A percentile compares a stretch with the other conserved stretches of the same genome.
These are phyloP conservation scores for Chalara sp. DNA, from an alignment of 2,329 filamentous ascomycete genomes.

Conservation along the genomic window DNA sequence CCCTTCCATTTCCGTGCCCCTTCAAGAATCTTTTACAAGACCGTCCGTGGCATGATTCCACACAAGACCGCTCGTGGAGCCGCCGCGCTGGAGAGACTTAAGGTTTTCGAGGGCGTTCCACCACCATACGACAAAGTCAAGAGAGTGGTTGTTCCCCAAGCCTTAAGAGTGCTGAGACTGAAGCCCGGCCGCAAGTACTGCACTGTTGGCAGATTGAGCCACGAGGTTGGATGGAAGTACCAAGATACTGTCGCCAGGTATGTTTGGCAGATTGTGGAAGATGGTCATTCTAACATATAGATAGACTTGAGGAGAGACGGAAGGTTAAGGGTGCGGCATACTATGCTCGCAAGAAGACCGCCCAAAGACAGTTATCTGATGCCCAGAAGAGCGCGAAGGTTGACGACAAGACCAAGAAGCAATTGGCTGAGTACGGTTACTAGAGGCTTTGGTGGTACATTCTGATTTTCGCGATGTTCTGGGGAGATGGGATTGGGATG, in stretches of 20 bases:
- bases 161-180: conserved; percentile 89
- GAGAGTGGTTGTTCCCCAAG: conserved; percentile 98
- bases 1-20: conserved; percentile 99
- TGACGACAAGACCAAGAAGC: conserved; percentile 78
- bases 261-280: conserved; percentile 34
- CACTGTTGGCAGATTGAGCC: conserved; percentile 94
- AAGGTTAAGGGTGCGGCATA: conserved; percentile 99
- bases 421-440: conserved; percentile 88
- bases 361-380: conserved; percentile 81
- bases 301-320: conserved; percentile 95
- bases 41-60: conserved; percentile 99
- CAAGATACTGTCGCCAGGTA: conserved; percentile 97
- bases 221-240: conserved; percentile 99
- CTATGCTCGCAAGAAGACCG: conserved; percentile 99
- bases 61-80: conserved; percentile 99
- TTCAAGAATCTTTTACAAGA: conserved; percentile 99
- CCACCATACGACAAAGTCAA: conserved; percentile 99
- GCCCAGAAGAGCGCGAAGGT: conserved; percentile 88
- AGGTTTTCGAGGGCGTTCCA: conserved; percentile 99
- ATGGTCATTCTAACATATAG: conserved; percentile 15
- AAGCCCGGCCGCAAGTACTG: conserved; percentile 99
- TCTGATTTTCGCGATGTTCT: conserved; percentile 17
- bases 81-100: conserved; percentile 94
- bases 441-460: conserved; percentile 43
- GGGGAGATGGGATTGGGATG: conserved; percentile 9